These are phyloP conservation scores for Talaromyces amestolkiae DNA, from an alignment of 2,329 filamentous ascomycete species.

Conservation along the genomic window DNA sequence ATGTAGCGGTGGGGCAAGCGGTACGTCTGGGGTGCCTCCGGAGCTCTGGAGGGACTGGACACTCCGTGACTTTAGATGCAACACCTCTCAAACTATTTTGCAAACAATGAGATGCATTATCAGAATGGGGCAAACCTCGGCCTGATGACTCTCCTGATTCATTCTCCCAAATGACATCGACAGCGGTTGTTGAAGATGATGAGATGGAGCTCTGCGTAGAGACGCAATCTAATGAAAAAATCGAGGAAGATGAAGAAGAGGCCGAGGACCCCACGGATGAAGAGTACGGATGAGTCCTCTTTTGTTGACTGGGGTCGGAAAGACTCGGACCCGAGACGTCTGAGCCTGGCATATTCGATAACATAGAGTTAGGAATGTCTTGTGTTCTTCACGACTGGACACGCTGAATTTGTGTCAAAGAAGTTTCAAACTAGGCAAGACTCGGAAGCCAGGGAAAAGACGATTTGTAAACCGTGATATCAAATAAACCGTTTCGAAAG, in stretches of 20 bases:
- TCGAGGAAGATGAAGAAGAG: conserved; percentile 71
- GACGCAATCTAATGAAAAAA: conserved; percentile 67
- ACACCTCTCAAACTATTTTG: conserved; percentile 30
- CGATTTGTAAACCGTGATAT: conserved; percentile 25
- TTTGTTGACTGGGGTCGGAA: conserved; percentile 38
- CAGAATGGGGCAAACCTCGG: conserved; percentile 27
- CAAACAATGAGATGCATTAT: conserved; percentile 25
- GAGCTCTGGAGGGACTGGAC: conserved; percentile 39
- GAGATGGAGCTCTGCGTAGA: conserved; percentile 69
- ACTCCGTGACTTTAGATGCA: conserved; percentile 32
- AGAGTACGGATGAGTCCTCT: conserved; percentile 59
- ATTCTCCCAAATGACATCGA: conserved; percentile 51
- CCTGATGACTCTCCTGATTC: conserved; percentile 26
- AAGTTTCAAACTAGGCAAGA: conserved; percentile 15
- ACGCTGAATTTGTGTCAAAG: background rate
- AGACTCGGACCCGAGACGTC: conserved; percentile 44
- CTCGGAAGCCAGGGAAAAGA: conserved; percentile 19
- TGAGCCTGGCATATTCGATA: conserved; percentile 44
- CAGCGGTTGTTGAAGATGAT: conserved; percentile 63
- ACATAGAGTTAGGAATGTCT: conserved; percentile 10
- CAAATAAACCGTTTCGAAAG: conserved; percentile 33
- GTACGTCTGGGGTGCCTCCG: conserved; percentile 55
- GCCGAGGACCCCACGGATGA: conserved; percentile 71
- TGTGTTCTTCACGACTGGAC: conserved; percentile 14
- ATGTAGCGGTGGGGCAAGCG: conserved; percentile 52